These are phyloP conservation scores for Biscogniauxia mediterranea DNA, from an alignment of 2,329 filamentous ascomycete genomes.

Conservation along the genomic window DNA sequence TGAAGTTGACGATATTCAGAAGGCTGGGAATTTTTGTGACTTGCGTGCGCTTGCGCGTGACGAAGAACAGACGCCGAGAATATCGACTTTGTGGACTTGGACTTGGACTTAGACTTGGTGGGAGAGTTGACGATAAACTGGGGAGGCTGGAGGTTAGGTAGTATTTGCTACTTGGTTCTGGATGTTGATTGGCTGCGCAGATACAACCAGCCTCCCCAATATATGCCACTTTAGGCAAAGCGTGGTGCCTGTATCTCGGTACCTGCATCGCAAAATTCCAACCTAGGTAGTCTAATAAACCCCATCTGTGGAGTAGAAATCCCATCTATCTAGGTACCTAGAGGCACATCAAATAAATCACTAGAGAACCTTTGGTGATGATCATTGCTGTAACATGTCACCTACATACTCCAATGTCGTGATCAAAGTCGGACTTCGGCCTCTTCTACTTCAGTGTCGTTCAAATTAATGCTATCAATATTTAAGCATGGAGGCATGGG, in stretches of 20 bases:
- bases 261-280: not conserved
- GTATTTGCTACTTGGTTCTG: not conserved
- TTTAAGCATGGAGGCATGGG: too few relatives aligned
- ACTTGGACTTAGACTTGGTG: not conserved
- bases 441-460: too few relatives aligned
- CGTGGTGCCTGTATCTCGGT: not conserved
- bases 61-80: too few relatives aligned
- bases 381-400: too few relatives aligned
- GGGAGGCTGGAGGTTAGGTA: not conserved
- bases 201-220: not conserved
- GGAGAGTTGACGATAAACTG: not conserved
- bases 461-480: too few relatives aligned
- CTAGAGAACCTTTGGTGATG: not conserved
- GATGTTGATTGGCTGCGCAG: not conserved
- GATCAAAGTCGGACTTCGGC: too few relatives aligned
- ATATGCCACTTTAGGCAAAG: not conserved
- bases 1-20: slow-evolving; percentile 12
- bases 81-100: too few relatives aligned
- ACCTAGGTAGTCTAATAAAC: not conserved
- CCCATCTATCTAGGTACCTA: too few relatives aligned
- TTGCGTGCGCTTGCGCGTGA: too few relatives aligned
- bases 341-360: too few relatives aligned
- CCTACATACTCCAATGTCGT: too few relatives aligned
- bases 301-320: not conserved
- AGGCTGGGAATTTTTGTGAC: slow-evolving; percentile 11